Evolutionary conservation across 139 green algal species (phyloP).

Genomic region (Chlorella sorokiniana): DNA sequence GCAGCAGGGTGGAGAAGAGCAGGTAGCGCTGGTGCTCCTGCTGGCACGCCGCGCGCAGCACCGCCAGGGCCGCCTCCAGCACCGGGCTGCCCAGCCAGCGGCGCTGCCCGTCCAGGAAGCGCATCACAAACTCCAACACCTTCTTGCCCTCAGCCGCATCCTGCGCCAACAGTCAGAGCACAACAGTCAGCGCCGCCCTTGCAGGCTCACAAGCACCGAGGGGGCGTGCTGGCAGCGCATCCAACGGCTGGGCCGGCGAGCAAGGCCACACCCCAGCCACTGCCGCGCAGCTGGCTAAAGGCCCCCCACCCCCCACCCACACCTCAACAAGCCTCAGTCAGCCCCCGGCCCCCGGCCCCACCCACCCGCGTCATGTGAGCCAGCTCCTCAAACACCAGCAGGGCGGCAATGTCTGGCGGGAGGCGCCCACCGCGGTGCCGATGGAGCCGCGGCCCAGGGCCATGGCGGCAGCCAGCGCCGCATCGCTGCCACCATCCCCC

Average conservation of each 20-base stretch:
- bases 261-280: no score
- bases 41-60: constrained; percentile 40
- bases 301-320: background rate
- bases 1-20: constrained; percentile 49
- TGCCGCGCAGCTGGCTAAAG: no score
- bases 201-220: no score
- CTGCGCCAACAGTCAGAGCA: background rate
- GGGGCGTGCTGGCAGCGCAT: no score
- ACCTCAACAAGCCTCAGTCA: background rate
- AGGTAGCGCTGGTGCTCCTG: constrained; percentile 56
- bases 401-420: constrained; percentile 33
- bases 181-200: background rate
- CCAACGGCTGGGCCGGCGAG: no score
- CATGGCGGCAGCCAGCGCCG: background rate
- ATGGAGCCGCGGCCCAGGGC: constrained; percentile 19
- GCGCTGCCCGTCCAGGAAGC: constrained; percentile 39
- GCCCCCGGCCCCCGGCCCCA: background rate
- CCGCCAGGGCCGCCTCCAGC: constrained; percentile 17
- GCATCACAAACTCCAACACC: constrained; percentile 49
- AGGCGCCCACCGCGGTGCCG: constrained; percentile 25
- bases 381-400: constrained; percentile 47
- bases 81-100: constrained; percentile 37
- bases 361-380: constrained; percentile 38
- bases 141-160: constrained; percentile 49
- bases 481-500: background rate